Conservation (phyloP, 495 filamentous ascomycete genomes). For the Lineolata rhizophorae region DNA sequence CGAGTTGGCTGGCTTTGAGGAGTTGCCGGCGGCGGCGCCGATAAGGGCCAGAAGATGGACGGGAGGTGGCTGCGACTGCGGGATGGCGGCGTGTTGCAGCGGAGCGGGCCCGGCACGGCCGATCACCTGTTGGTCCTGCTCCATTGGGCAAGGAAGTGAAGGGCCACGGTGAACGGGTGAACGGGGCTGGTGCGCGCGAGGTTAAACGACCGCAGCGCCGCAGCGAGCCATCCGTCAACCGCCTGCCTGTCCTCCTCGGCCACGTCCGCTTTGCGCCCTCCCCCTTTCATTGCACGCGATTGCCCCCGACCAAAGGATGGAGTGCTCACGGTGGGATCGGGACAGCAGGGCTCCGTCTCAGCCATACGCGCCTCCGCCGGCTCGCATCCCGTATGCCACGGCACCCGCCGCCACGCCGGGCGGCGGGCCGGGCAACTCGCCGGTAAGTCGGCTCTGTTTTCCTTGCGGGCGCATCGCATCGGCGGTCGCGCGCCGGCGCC, state of each 20-base stretch:
- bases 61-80: neutral
- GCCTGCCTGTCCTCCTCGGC: neutral
- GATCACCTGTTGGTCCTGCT: too few relatives aligned
- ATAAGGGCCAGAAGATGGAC: neutral
- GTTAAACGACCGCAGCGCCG: too few relatives aligned
- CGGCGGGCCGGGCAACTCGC: constrained; percentile 40
- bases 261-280: neutral
- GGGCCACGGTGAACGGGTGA: too few relatives aligned
- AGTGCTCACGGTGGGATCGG: neutral
- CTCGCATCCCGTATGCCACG: constrained; percentile 38
- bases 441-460: too few relatives aligned
- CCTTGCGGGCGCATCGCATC: too few relatives aligned
- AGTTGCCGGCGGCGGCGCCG: neutral
- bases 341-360: constrained; percentile 1
- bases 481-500: too few relatives aligned
- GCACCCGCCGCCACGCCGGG: constrained; percentile 46
- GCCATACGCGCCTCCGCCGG: constrained; percentile 3
- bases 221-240: too few relatives aligned
- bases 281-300: neutral
- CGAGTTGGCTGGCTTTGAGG: constrained; percentile 5
- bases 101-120: too few relatives aligned
- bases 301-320: neutral
- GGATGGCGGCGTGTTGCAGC: too few relatives aligned
- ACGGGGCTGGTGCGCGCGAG: too few relatives aligned
- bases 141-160: too few relatives aligned